Conservation (phyloP, 306 rosid genomes). For the Casuarina equisetifolia region DNA sequence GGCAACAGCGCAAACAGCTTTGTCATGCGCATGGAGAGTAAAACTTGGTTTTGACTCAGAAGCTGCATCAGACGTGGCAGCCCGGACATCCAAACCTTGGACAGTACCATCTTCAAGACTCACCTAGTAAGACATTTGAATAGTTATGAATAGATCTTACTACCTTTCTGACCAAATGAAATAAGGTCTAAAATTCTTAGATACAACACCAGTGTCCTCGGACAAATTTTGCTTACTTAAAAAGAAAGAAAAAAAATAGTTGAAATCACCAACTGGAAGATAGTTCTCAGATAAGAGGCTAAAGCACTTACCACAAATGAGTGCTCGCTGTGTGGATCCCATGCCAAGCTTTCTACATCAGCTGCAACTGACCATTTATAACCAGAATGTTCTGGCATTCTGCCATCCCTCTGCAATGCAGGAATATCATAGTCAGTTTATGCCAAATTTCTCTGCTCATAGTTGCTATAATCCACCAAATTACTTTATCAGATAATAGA, state of each 20-base stretch:
- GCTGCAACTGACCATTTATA: constrained; percentile 73
- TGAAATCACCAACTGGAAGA: not conserved
- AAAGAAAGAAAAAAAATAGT: not conserved
- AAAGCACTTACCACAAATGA: constrained; percentile 70
- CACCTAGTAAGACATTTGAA: constrained; percentile 51
- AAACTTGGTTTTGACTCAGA: constrained; percentile 61
- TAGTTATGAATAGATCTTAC: constrained; percentile 13
- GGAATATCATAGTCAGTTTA: constrained; percentile 2
- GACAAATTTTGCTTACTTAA: not conserved
- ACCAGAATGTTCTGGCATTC: constrained; percentile 79
- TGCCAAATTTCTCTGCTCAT: no score
- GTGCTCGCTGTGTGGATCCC: constrained; percentile 90
- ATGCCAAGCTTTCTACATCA: constrained; percentile 92
- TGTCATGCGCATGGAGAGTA: constrained; percentile 90
- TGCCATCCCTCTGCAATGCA: constrained; percentile 78
- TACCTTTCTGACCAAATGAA: not conserved
- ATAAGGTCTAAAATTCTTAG: constrained; percentile 12
- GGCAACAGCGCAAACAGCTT: constrained; percentile 70
- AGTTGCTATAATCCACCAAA: constrained; percentile 4
- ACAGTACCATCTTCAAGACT: constrained; percentile 90
- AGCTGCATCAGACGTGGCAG: constrained; percentile 49
- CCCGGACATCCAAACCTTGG: constrained; percentile 80
- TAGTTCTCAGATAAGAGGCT: constrained; percentile 16
- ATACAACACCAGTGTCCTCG: not conserved
- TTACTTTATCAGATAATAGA: not conserved